phyloP scores from a whole-genome alignment of 176 grass and related monocot genomes.

The Stipa capillata region DNA sequence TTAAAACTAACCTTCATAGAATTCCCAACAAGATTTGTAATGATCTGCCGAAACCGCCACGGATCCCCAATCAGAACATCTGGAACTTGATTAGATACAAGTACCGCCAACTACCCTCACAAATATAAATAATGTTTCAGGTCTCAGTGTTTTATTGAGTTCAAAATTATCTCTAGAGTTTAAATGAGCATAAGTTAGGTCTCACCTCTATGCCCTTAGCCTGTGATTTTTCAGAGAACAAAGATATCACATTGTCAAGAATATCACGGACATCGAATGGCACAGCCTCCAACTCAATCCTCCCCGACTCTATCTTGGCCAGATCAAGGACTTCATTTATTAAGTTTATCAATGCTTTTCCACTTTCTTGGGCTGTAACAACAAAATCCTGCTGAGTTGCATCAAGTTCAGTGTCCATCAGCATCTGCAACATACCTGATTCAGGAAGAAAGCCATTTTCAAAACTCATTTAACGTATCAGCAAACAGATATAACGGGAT shows the following conservation, averaged over 20 bases:
- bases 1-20: conserved; percentile 66
- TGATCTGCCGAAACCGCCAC: conserved; percentile 61
- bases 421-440: conserved; percentile 85
- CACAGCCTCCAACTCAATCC: conserved; percentile 68
- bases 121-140: conserved; percentile 16
- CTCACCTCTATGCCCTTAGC: conserved; percentile 68
- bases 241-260: conserved; percentile 73
- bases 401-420: conserved; percentile 81
- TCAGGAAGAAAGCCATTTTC: neutral
- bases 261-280: conserved; percentile 67
- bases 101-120: conserved; percentile 38
- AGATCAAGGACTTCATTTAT: conserved; percentile 91
- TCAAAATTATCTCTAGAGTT: conserved; percentile 2
- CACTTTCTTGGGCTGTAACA: conserved; percentile 70
- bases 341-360: conserved; percentile 59
- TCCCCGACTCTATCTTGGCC: conserved; percentile 83
- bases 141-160: neutral
- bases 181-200: neutral
- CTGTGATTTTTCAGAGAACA: conserved; percentile 76
- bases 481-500: neutral
- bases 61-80: conserved; percentile 63
- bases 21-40: conserved; percentile 82
- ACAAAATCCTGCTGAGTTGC: conserved; percentile 75
- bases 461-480: neutral
- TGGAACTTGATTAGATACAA: conserved; percentile 70